A percentile compares a stretch with the other conserved stretches of the same genome.
phyloP scores from a whole-genome alignment of 2,329 filamentous ascomycete genomes.

The Ophiocordyceps unilateralis region DNA sequence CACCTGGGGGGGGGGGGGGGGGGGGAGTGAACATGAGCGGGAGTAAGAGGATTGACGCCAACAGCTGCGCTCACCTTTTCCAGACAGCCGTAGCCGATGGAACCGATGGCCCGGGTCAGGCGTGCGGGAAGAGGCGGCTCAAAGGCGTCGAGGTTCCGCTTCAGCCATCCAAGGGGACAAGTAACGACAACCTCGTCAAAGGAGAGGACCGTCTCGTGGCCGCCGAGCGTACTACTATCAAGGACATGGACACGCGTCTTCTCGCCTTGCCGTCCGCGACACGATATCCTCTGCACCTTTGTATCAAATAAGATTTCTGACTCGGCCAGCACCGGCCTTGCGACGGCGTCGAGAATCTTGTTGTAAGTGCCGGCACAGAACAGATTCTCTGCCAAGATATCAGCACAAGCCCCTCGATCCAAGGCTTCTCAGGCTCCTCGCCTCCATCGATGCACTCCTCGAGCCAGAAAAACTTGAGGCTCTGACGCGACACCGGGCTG shows the following conservation, averaged over 20 bases:
- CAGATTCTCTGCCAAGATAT: slow-evolving; percentile 39
- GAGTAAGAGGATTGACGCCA: neutral
- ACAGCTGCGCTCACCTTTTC: slow-evolving; percentile 37
- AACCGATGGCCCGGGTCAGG: slow-evolving; percentile 42
- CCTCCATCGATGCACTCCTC: slow-evolving; percentile 63
- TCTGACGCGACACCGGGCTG: slow-evolving; percentile 44
- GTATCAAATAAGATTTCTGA: slow-evolving; percentile 36
- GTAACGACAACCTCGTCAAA: slow-evolving; percentile 58
- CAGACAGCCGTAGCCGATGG: slow-evolving; percentile 51
- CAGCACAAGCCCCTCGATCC: no score
- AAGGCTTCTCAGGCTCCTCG: no score
- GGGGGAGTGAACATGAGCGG: neutral
- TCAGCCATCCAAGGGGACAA: slow-evolving; percentile 50
- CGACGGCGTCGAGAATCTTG: slow-evolving; percentile 39
- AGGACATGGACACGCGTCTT: slow-evolving; percentile 27
- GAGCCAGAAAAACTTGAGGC: slow-evolving; percentile 60
- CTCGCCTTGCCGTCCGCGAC: slow-evolving; percentile 8
- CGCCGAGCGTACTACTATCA: no score
- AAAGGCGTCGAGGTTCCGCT: slow-evolving; percentile 41
- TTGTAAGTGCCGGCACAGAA: slow-evolving; percentile 43
- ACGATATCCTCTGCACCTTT: slow-evolving; percentile 25
- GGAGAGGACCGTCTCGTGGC: slow-evolving; percentile 14
- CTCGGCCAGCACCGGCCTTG: slow-evolving; percentile 34
- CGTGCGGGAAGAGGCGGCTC: slow-evolving; percentile 39
- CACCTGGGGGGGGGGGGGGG: slow-evolving; percentile 15